Base-by-base conservation (phyloP, 2,329 filamentous ascomycete genomes). In the Penicillium olsonii region DNA sequence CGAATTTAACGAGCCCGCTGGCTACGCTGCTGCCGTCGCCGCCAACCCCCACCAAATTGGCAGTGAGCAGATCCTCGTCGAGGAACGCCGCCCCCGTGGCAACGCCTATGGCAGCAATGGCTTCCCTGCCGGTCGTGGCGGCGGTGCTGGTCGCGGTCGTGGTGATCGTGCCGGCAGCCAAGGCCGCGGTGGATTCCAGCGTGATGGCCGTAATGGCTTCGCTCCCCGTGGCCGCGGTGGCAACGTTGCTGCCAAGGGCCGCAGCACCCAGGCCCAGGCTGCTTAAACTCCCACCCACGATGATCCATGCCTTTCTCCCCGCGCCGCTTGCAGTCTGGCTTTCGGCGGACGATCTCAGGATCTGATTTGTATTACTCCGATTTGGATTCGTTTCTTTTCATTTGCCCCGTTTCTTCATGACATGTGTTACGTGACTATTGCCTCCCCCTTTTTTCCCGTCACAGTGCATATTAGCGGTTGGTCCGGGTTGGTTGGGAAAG, bases 1-100 rank as follows among this genome's bases (percentile, higher is more conserved):
- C 52, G 94, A 99, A 71, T 99, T 94, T 73, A 87, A 85, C 67
- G 88, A 87, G 39, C 69, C 84, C 18, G 84, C 91, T 47, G 90
- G 84, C 39, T 96, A 95, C 75, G 83, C 90, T 70, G 87, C 88
- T 55, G 94, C 94, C 37, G 80, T 90, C 31, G 83, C 83, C 53
- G 87, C 87, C 61, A 97, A 95, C 76, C 92, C 92, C 29, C 90
- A 95, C 75, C 81, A 82, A 37, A 83, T 99, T 56, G 89, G 87
- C 62, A 87, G 85, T 60, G 87, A 96, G 72, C 85, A 84, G 64
- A 87, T 99, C 62, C 80, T 84, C 54, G 88, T 99, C 48, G 94
- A 97, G 75, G 89, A 92, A 69, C 91, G 94, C 56, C 90, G 90
- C 59, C 84, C 87, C 62, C 90, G 90, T 73, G 77, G 84, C 38